These are phyloP conservation scores for Tylopilus subfusipes DNA, from an alignment of 768 basidiomycete species.

Conservation along the genomic window DNA sequence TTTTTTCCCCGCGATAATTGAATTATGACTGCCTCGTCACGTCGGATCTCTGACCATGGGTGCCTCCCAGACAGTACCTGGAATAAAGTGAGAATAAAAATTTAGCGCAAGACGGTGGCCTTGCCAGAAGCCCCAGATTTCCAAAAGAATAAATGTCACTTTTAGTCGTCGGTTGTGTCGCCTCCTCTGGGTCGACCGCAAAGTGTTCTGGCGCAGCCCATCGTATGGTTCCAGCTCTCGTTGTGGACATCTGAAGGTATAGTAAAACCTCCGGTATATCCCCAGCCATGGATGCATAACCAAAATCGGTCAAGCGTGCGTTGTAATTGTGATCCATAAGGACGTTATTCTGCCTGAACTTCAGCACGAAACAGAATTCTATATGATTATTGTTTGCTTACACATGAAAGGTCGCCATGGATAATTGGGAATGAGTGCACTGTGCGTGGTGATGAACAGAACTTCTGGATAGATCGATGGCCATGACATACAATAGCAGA, in stretches of 20 bases:
- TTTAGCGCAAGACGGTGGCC: not conserved
- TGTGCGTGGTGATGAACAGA: not conserved
- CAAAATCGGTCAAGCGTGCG: not conserved
- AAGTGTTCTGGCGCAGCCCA: constrained; percentile 41
- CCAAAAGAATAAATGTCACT: not conserved
- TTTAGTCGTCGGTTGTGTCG: not conserved
- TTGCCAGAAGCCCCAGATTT: constrained; percentile 29
- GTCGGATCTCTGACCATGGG: not conserved
- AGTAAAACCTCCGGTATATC: too few relatives aligned
- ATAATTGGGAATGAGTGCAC: constrained; percentile 8
- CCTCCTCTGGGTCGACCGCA: constrained; percentile 3
- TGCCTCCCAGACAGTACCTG: constrained; percentile 19
- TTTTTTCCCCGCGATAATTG: not conserved
- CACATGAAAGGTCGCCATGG: constrained; percentile 3
- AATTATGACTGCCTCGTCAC: constrained; percentile 5
- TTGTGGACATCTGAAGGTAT: constrained; percentile 23
- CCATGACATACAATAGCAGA: too few relatives aligned
- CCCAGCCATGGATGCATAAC: too few relatives aligned
- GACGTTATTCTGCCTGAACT: not conserved
- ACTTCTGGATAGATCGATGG: too few relatives aligned
- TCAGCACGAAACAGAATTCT: not conserved
- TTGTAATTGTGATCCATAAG: not conserved
- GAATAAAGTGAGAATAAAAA: not conserved
- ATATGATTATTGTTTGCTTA: not conserved
- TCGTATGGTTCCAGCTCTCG: constrained; percentile 34